Evolutionary conservation across 305 asterid genomes (phyloP), one percentile per base, ranked within the genome.

Genomic region (Solanum hybrid): DNA sequence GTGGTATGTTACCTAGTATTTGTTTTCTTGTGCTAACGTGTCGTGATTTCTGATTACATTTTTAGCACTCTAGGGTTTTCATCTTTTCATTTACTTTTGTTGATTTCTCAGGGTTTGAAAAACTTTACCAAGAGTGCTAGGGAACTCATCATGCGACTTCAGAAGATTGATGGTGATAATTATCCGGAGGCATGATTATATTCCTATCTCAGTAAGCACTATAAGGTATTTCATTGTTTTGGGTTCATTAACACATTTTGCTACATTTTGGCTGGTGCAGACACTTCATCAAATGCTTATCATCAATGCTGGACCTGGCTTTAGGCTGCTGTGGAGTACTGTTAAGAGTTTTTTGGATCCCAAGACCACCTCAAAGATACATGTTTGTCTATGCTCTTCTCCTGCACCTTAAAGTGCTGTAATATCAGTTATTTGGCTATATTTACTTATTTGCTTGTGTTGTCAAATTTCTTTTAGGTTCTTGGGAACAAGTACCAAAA

Each of bases 261-360:
- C 90, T 88, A 5, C 87, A 85, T 27, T 81, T 88, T 87, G 60
- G 13, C 60, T 78, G 13, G 26, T 92, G 93, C 95, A 96, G 98
- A 94, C 98, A n/a, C 96, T 96, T 75, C 94, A 94, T 89, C 98
- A 94, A 87, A 94, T 96, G 98, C 94, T 94, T 92, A 96, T 96
- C 81, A 93, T 96, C 91, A 96, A 96, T 92, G 98, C 98, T 91
- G 98, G 98, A 87, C 93, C 95, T 36, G 95, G 95, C 81, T 95
- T 95, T 89, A 93, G 94, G 93, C 92, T 94, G 88, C 88, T 94
- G 84, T 95, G 98, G 98, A 93, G 89, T 90, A 92, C 96, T 79
- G 93, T 96, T 56, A 94, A 94, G 93, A 89, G 91, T 31, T 94
- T 96, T 90, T 91, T 96, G 85, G 98, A 96, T 90, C 97, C 97